Conservation (phyloP, 2,329 filamentous ascomycete genomes). For the Madurella mycetomatis region DNA sequence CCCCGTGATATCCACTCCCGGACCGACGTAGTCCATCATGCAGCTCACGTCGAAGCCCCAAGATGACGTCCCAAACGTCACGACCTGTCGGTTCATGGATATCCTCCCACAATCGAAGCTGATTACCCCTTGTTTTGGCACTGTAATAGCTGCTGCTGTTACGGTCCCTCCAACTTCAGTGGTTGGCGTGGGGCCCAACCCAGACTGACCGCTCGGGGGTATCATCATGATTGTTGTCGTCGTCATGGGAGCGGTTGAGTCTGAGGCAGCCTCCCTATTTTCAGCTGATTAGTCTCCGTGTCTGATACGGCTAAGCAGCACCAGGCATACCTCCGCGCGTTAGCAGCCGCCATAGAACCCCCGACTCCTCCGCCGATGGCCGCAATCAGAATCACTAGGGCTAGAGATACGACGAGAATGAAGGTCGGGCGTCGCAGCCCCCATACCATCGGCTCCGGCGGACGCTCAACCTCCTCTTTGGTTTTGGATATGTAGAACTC, state of each 20-base stretch:
- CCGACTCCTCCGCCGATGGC: constrained; percentile 14
- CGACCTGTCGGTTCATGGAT: constrained; percentile 9
- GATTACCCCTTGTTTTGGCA: constrained; percentile 9
- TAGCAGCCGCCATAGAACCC: constrained; percentile 11
- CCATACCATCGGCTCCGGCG: constrained; percentile 4
- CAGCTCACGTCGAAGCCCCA: constrained; percentile 17
- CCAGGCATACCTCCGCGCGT: constrained; percentile 7
- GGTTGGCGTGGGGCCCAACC: neutral
- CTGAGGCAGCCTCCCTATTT: too few species aligned
- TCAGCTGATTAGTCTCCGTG: neutral
- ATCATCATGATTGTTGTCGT: constrained; percentile 3
- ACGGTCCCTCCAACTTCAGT: neutral
- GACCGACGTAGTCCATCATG: constrained; percentile 10
- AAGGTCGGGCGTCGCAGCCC: constrained; percentile 7
- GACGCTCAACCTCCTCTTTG: constrained; percentile 1
- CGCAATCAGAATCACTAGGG: constrained; percentile 3
- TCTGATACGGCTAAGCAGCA: neutral
- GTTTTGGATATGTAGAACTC: neutral
- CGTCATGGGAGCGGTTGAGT: neutral
- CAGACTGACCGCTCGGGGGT: neutral
- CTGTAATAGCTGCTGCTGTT: constrained; percentile 5
- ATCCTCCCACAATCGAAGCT: constrained; percentile 15
- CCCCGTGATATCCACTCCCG: constrained; percentile 7
- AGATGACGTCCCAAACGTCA: constrained; percentile 8
- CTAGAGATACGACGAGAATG: constrained; percentile 5